phyloP scores from a whole-genome alignment of 2,329 filamentous ascomycete species.

The Aspergillus aculeatus region DNA sequence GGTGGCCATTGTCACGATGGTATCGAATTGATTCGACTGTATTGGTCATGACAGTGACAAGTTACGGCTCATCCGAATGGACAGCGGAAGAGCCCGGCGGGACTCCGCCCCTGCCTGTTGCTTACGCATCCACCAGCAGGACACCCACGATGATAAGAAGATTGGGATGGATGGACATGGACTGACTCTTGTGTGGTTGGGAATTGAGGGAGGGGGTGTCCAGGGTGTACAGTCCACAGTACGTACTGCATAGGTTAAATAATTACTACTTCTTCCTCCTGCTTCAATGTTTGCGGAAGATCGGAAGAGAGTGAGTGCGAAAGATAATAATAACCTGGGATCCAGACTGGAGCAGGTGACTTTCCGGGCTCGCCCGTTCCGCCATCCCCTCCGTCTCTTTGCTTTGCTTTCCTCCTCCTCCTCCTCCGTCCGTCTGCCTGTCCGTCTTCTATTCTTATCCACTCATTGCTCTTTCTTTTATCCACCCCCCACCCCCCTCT shows the following conservation, averaged over 20 bases:
- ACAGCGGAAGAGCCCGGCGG: conserved; percentile 28
- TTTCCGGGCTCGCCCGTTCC: conserved; percentile 14
- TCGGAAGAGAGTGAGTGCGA: not conserved
- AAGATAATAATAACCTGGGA: too few species aligned
- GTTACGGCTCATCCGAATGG: conserved; percentile 16
- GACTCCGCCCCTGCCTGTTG: conserved; percentile 21
- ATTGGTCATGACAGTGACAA: conserved; percentile 6
- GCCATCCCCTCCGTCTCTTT: conserved; percentile 9
- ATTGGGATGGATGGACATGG: too few species aligned
- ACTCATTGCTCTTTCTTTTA: too few species aligned
- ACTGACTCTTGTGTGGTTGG: too few species aligned
- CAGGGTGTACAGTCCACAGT: too few species aligned
- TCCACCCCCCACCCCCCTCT: too few species aligned
- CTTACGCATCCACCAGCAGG: too few species aligned
- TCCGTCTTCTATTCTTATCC: conserved; percentile 2
- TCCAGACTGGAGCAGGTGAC: not conserved
- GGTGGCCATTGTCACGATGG: not conserved
- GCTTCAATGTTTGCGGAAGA: not conserved
- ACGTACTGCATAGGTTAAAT: too few species aligned
- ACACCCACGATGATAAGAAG: not conserved
- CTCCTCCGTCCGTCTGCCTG: conserved; percentile 1
- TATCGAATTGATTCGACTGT: not conserved
- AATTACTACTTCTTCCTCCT: too few species aligned
- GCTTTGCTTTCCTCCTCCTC: not conserved
- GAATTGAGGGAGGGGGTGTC: too few species aligned